A percentile compares a stretch with the other conserved stretches of the same genome.
Conservation (phyloP, 2,329 filamentous ascomycete genomes). For the Colletotrichum noveboracense region DNA sequence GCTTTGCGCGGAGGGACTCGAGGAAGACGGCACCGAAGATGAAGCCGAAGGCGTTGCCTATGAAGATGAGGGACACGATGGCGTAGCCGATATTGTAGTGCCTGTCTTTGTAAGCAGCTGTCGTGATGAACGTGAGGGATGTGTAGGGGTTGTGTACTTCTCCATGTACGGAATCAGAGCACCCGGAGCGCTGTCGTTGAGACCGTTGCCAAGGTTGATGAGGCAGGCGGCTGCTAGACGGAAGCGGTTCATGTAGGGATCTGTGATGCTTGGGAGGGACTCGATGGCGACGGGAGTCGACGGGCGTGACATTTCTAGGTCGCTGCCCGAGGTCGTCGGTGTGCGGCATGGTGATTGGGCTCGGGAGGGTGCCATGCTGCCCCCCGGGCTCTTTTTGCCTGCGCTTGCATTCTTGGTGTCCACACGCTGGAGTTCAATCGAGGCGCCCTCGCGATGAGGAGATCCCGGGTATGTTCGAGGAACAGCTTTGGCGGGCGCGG, state of each 20-base stretch:
- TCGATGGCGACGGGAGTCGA: conserved; percentile 50
- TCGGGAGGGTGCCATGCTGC: not conserved
- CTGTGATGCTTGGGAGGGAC: conserved; percentile 61
- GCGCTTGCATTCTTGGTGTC: not conserved
- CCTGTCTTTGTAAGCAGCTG: conserved; percentile 31
- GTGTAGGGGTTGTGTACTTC: conserved; percentile 38
- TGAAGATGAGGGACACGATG: conserved; percentile 81
- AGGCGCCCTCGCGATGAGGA: conserved; percentile 31
- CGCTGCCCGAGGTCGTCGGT: conserved; percentile 7
- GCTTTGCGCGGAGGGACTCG: conserved; percentile 64
- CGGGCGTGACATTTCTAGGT: conserved; percentile 61
- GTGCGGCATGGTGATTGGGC: conserved; percentile 2
- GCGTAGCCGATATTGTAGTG: conserved; percentile 79
- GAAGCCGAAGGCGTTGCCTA: conserved; percentile 79
- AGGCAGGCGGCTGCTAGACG: conserved; percentile 69
- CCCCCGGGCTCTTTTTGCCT: not conserved
- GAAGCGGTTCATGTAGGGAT: conserved; percentile 73
- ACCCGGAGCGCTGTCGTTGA: conserved; percentile 78
- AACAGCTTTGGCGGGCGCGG: conserved; percentile 39
- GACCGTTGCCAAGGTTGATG: conserved; percentile 70
- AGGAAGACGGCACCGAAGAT: conserved; percentile 73
- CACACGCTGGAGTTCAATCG: conserved; percentile 33
- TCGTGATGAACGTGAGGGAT: not conserved
- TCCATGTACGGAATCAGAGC: conserved; percentile 85
- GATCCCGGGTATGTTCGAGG: conserved; percentile 44